A percentile compares a stretch with the other conserved stretches of the same genome.
Evolutionary conservation across 805 yeast genomes (phyloP).

Genomic region (Kuraishia piskuri): DNA sequence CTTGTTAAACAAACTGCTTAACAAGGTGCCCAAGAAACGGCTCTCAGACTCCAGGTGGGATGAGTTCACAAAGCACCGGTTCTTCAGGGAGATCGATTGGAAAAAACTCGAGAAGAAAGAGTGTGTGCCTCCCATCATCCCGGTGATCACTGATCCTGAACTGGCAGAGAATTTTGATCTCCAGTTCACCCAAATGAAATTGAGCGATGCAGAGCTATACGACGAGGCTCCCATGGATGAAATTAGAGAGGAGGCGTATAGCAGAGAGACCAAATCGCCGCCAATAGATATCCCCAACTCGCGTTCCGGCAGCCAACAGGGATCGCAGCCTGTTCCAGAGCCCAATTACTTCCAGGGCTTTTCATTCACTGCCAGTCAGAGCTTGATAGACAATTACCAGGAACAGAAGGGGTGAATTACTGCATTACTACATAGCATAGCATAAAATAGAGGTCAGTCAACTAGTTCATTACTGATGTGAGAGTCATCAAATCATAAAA

Average conservation of each 20-base stretch:
- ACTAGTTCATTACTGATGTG: too few relatives aligned
- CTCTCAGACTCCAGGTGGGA: constrained; percentile 47
- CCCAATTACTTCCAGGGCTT: constrained; percentile 30
- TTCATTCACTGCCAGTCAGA: constrained; percentile 33
- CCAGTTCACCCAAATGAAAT: constrained; percentile 63
- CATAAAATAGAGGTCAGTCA: too few relatives aligned
- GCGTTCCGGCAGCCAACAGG: background rate
- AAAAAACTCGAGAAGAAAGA: constrained; percentile 39
- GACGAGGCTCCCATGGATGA: constrained; percentile 3
- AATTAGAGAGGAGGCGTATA: background rate
- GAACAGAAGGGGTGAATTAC: constrained; percentile 4
- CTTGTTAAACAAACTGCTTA: constrained; percentile 51
- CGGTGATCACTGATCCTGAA: constrained; percentile 70
- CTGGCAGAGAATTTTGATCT: constrained; percentile 79
- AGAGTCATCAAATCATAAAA: too few relatives aligned
- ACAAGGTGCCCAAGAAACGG: constrained; percentile 64
- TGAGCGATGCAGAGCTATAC: background rate
- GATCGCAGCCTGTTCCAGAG: background rate
- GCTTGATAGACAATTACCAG: constrained; percentile 22
- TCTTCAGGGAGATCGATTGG: constrained; percentile 78
- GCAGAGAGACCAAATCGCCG: background rate
- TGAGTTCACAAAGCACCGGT: constrained; percentile 53
- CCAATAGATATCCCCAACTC: background rate
- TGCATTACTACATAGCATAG: too few relatives aligned
- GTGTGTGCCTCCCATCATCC: constrained; percentile 77